These are phyloP conservation scores for Metschnikowia similis DNA, from an alignment of 805 yeast species.

Conservation along the genomic window DNA sequence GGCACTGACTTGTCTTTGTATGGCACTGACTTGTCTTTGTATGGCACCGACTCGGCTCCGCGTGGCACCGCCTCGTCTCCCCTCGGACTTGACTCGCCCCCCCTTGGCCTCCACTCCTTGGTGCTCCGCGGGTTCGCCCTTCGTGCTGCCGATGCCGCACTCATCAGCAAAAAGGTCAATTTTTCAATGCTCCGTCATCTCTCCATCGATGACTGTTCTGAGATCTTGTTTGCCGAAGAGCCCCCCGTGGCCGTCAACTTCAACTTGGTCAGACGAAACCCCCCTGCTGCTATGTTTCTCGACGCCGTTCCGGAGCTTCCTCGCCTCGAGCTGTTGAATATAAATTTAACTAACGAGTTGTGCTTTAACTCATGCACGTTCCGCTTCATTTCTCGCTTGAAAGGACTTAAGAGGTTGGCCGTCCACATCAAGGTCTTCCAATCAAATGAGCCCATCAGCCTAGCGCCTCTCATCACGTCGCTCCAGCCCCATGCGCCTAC, in stretches of 20 bases:
- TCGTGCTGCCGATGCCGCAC: constrained; percentile 10
- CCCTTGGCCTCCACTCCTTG: constrained; percentile 7
- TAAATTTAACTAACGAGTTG: constrained; percentile 12
- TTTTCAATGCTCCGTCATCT: constrained; percentile 4
- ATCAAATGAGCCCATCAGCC: constrained; percentile 3
- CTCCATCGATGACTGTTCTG: constrained; percentile 13
- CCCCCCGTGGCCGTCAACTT: neutral
- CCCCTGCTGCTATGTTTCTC: constrained; percentile 11
- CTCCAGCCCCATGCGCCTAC: constrained; percentile 10
- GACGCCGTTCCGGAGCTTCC: constrained; percentile 7
- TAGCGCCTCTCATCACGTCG: constrained; percentile 10
- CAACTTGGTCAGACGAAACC: constrained; percentile 9
- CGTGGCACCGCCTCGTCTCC: no score
- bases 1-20: no score
- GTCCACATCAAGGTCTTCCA: constrained; percentile 10
- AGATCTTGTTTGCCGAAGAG: constrained; percentile 4
- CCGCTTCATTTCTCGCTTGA: constrained; percentile 3
- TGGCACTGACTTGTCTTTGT: no score
- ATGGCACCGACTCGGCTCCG: no score
- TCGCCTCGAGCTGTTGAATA: constrained; percentile 8
- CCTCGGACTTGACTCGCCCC: neutral
- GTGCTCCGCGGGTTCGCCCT: constrained; percentile 8
- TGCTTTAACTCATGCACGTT: constrained; percentile 11
- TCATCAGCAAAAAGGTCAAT: constrained; percentile 5
- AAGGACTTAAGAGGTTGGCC: constrained; percentile 6